phyloP scores from a whole-genome alignment of 2,329 filamentous ascomycete species.

The Drechslerella stenobrocha region DNA sequence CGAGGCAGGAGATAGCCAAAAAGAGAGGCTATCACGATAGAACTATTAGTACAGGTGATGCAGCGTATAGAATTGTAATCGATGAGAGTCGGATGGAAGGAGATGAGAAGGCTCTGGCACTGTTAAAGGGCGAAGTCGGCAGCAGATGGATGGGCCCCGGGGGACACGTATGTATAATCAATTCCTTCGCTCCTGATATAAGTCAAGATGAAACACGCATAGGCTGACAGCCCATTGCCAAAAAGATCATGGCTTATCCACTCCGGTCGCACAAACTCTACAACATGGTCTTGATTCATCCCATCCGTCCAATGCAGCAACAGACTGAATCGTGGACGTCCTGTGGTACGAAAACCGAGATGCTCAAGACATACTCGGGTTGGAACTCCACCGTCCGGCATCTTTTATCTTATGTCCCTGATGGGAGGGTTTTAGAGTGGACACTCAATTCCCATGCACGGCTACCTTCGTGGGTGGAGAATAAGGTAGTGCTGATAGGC shows the following conservation, averaged over 20 bases:
- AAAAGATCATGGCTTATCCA: conserved; percentile 44
- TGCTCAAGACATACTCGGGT: conserved; percentile 45
- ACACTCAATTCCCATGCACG: conserved; percentile 64
- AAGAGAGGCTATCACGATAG: conserved; percentile 56
- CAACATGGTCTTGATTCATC: conserved; percentile 46
- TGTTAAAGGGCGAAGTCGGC: conserved; percentile 58
- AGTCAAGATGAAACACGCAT: too few species aligned
- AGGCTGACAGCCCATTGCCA: neutral
- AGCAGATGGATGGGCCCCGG: conserved; percentile 49
- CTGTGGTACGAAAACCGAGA: conserved; percentile 43
- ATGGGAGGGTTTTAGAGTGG: conserved; percentile 67
- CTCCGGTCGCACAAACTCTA: conserved; percentile 37
- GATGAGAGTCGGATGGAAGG: conserved; percentile 59
- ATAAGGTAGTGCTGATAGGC: conserved; percentile 64
- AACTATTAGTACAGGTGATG: conserved; percentile 61
- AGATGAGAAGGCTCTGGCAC: conserved; percentile 58
- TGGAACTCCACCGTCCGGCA: conserved; percentile 45
- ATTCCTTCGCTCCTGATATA: too few species aligned
- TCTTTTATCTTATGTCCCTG: conserved; percentile 49
- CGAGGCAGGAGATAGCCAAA: conserved; percentile 59
- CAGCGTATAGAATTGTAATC: conserved; percentile 63
- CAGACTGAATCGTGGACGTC: conserved; percentile 60
- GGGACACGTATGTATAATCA: conserved; percentile 24
- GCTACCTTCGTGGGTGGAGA: conserved; percentile 64
- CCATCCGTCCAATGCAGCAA: conserved; percentile 32